These are phyloP conservation scores for Pleodorina starrii DNA, from an alignment of 139 green algal genomes.

Conservation along the genomic window DNA sequence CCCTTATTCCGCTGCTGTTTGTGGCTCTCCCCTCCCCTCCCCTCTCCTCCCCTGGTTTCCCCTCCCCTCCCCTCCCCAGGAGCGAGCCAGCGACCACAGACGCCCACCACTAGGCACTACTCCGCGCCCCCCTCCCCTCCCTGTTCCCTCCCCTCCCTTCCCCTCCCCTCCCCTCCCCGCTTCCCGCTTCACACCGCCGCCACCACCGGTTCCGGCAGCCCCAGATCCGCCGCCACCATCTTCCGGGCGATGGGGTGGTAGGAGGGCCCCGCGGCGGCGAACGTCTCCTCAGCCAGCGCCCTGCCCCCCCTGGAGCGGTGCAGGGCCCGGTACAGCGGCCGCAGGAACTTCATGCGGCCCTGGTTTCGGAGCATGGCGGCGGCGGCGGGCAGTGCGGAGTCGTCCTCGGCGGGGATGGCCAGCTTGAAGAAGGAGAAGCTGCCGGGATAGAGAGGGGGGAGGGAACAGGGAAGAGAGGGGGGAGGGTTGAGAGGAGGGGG, in stretches of 20 bases:
- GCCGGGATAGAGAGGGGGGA: background rate
- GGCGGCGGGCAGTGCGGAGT: constrained; percentile 57
- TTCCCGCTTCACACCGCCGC: too few species aligned
- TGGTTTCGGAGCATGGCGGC: constrained; percentile 75
- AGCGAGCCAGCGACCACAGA: too few species aligned
- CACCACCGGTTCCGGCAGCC: constrained; percentile 20
- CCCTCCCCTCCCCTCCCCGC: too few species aligned
- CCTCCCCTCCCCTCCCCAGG: too few species aligned
- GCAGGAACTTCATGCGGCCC: constrained; percentile 68
- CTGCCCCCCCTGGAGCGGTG: constrained; percentile 59
- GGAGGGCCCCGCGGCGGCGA: constrained; percentile 49
- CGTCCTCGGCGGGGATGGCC: constrained; percentile 78
- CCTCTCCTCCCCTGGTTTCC: too few species aligned
- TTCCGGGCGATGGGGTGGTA: constrained; percentile 94
- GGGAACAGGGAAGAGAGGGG: background rate
- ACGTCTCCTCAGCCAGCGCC: constrained; percentile 77
- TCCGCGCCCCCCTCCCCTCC: too few species aligned
- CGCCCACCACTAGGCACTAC: too few species aligned
- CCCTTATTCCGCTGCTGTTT: too few species aligned
- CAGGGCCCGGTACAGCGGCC: constrained; percentile 84
- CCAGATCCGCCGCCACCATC: constrained; percentile 85
- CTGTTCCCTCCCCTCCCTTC: too few species aligned
- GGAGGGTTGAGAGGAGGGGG: too few species aligned
- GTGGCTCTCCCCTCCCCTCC: too few species aligned
- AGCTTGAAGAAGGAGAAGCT: constrained; percentile 66